Conservation (phyloP, 2,329 filamentous ascomycete species). For the Sporothrix brasiliensis region DNA sequence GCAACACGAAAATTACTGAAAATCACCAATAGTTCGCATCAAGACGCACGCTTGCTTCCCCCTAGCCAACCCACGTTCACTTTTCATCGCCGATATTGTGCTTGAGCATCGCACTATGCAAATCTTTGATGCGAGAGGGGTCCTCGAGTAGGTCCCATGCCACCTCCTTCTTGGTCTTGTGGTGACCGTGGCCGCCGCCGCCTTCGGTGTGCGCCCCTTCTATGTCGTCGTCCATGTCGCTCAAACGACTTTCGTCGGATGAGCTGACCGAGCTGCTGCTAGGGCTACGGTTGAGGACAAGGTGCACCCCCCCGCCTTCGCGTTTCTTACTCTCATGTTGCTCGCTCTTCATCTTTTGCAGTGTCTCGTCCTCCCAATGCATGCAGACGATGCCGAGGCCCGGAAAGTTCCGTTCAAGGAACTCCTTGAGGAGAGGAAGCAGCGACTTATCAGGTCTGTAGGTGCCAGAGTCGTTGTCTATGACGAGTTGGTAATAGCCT, state of each 20-base stretch:
- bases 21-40: not conserved
- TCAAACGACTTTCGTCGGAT: constrained; percentile 55
- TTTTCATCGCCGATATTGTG: constrained; percentile 1
- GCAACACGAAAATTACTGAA: no score
- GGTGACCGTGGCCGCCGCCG: not conserved
- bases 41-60: not conserved
- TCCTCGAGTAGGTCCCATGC: constrained; percentile 57
- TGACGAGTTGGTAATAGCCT: constrained; percentile 78
- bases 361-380: constrained; percentile 76
- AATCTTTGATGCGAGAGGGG: constrained; percentile 50
- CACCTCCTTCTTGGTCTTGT: constrained; percentile 56
- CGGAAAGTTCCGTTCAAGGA: constrained; percentile 72
- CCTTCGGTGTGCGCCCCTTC: constrained; percentile 43
- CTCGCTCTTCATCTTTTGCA: constrained; percentile 73
- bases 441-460: constrained; percentile 83
- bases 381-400: constrained; percentile 74
- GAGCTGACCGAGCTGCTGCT: constrained; percentile 56
- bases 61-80: not conserved
- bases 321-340: constrained; percentile 75
- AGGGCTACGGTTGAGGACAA: constrained; percentile 61
- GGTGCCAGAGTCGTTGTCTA: constrained; percentile 94
- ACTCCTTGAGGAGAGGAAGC: constrained; percentile 70
- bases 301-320: constrained; percentile 52
- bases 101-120: constrained; percentile 29
- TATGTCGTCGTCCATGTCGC: constrained; percentile 27